Evolutionary conservation across 106 monocot genomes (phyloP).

Genomic region (Narthecium ossifragum): DNA sequence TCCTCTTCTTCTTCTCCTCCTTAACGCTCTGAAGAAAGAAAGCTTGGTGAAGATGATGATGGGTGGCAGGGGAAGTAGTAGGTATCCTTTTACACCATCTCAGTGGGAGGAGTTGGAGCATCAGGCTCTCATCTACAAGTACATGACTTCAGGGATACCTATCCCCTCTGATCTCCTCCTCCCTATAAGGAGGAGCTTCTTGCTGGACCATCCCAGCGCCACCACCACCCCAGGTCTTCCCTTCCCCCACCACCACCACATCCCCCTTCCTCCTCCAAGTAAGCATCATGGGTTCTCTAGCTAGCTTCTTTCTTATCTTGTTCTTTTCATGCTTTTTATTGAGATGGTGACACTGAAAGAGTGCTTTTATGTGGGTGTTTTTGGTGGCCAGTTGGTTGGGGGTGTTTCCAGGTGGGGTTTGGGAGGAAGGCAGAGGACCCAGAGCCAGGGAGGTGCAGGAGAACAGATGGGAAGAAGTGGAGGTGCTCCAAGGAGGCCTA

Average conservation of each 20-base stretch:
- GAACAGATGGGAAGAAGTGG: constrained; percentile 98
- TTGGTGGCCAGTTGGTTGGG: neutral
- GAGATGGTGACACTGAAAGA: too few relatives aligned
- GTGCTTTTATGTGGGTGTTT: too few relatives aligned
- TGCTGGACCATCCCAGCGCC: constrained; percentile 39
- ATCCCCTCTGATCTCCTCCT: constrained; percentile 85
- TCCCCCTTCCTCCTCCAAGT: too few relatives aligned
- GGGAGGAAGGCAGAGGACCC: constrained; percentile 24
- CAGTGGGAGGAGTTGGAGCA: constrained; percentile 96
- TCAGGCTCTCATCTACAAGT: constrained; percentile 96
- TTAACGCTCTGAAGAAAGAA: neutral
- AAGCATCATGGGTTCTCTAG: too few relatives aligned
- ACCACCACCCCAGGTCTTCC: constrained; percentile 28
- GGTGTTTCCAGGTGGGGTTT: neutral
- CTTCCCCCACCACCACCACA: constrained; percentile 40
- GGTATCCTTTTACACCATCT: constrained; percentile 75
- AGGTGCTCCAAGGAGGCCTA: constrained; percentile 82
- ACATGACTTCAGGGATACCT: constrained; percentile 82
- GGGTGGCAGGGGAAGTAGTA: constrained; percentile 39
- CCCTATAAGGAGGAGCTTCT: constrained; percentile 62
- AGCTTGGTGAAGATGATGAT: constrained; percentile 33
- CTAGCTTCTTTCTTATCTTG: too few relatives aligned
- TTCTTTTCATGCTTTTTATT: too few relatives aligned
- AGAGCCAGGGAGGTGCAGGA: constrained; percentile 34
- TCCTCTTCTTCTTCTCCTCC: neutral